Percentiles rank a stretch among this genome's conserved stretches.
Evolutionary conservation across 2,329 filamentous ascomycete genomes (phyloP).

Genomic region (Cytospora paraplurivora): DNA sequence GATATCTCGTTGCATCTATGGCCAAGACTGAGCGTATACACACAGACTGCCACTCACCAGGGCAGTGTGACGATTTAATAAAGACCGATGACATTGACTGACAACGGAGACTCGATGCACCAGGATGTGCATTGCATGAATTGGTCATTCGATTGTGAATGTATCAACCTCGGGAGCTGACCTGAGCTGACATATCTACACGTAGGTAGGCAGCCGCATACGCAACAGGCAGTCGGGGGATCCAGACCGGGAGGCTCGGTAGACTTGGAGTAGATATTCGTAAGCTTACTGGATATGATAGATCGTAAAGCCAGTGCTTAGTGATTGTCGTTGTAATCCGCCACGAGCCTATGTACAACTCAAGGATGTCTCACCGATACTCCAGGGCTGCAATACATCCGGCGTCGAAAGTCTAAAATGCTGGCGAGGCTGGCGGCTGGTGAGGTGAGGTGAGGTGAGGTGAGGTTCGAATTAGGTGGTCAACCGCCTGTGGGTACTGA

Average conservation of each 20-base stretch:
- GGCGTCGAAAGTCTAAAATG: not conserved
- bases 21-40: not conserved
- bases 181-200: too few relatives aligned
- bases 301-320: not conserved
- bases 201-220: too few relatives aligned
- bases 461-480: slow-evolving; percentile 3
- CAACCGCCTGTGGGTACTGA: not conserved
- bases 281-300: not conserved
- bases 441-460: slow-evolving; percentile 1
- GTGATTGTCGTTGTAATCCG: not conserved
- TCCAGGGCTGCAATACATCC: not conserved
- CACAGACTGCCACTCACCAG: not conserved
- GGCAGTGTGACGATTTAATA: slow-evolving; percentile 2
- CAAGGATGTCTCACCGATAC: not conserved
- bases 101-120: not conserved
- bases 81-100: not conserved
- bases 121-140: not conserved
- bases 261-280: not conserved
- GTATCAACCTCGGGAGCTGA: not conserved
- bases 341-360: not conserved
- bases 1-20: not conserved
- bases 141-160: not conserved
- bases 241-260: not conserved
- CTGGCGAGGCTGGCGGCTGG: not conserved
- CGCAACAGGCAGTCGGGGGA: too few relatives aligned